These are phyloP conservation scores for Penicillium malachiteum DNA, from an alignment of 495 filamentous ascomycete genomes.

Conservation along the genomic window DNA sequence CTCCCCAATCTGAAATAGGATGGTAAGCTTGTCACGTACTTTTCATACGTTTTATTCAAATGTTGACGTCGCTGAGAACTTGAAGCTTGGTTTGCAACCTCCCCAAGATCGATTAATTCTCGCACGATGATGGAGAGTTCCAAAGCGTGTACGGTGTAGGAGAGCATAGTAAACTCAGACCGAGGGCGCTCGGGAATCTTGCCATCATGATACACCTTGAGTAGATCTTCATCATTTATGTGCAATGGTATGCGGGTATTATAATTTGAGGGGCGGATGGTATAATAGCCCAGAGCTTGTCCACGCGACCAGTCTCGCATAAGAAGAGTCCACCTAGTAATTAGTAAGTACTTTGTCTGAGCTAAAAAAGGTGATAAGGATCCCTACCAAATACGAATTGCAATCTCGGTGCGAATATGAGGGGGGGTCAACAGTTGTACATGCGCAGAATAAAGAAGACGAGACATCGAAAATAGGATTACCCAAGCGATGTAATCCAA, in stretches of 20 bases:
- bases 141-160: conserved; percentile 26
- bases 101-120: conserved; percentile 21
- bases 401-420: conserved; percentile 15
- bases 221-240: conserved; percentile 27
- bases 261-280: conserved; percentile 24
- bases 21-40: conserved; percentile 20
- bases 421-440: not conserved
- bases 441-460: not conserved
- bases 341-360: not conserved
- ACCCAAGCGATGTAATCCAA: conserved; percentile 27
- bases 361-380: not conserved
- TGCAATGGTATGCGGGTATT: conserved; percentile 27
- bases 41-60: conserved; percentile 23
- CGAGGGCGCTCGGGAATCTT: conserved; percentile 23
- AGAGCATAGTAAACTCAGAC: conserved; percentile 32
- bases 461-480: conserved; percentile 12
- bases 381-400: conserved; percentile 18
- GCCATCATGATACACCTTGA: not conserved
- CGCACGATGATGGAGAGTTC: conserved; percentile 22
- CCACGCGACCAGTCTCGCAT: conserved; percentile 28
- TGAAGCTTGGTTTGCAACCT: not conserved
- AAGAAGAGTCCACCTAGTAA: conserved; percentile 27
- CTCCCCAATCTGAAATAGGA: conserved; percentile 27
- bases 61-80: not conserved
- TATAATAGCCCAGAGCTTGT: conserved; percentile 27